Conservation (phyloP, 352 stramenopile genomes). For the Aphanomyces euteiches region DNA sequence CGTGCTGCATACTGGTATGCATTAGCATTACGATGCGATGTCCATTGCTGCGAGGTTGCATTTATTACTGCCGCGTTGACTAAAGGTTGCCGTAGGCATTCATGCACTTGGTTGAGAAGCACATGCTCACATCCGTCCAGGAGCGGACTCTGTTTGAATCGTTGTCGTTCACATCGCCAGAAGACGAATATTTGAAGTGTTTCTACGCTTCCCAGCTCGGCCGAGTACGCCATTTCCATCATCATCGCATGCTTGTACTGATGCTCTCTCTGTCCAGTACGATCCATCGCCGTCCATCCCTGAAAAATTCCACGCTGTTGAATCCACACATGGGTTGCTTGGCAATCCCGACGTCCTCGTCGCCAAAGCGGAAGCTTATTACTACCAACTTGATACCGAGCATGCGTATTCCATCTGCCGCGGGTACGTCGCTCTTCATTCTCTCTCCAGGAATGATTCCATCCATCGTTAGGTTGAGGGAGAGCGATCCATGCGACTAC, state of each 20-base stretch:
- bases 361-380: constrained; percentile 71
- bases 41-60: constrained; percentile 63
- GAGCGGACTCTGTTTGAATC: constrained; percentile 66
- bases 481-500: constrained; percentile 75
- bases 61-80: not conserved
- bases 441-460: no score
- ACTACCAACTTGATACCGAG: constrained; percentile 84
- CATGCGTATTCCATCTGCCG: constrained; percentile 73
- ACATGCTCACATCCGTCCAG: constrained; percentile 69
- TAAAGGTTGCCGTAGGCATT: constrained; percentile 46
- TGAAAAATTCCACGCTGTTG: constrained; percentile 58
- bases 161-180: constrained; percentile 57
- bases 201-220: constrained; percentile 67
- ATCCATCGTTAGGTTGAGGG: constrained; percentile 46
- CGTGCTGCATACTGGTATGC: constrained; percentile 73
- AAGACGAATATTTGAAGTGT: constrained; percentile 54
- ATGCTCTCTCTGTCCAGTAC: constrained; percentile 43
- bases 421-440: constrained; percentile 37
- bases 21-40: constrained; percentile 72
- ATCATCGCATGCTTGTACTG: not conserved
- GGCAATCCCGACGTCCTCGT: constrained; percentile 73
- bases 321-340: constrained; percentile 50
- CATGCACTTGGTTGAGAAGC: constrained; percentile 81
- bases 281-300: constrained; percentile 47
- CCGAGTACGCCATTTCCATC: constrained; percentile 39